Conservation (phyloP, 2,329 filamentous ascomycete genomes). For the Aspergillus latus region DNA sequence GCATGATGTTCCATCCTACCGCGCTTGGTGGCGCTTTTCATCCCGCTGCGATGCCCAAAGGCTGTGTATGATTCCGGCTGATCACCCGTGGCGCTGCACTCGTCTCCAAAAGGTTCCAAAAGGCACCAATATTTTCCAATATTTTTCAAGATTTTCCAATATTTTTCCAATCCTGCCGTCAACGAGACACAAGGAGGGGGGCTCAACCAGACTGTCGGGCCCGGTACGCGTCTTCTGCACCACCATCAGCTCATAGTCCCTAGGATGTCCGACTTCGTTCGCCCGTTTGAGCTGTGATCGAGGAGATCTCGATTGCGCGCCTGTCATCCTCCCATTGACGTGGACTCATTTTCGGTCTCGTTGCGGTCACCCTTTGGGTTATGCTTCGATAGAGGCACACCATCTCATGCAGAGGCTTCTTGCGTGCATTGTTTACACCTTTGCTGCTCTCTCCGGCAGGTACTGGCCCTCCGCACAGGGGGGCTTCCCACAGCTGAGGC, state of each 20-base stretch:
- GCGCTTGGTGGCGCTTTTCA: constrained; percentile 13
- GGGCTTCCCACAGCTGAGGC: constrained; percentile 5
- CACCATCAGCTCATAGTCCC: constrained; percentile 8
- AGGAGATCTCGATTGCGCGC: constrained; percentile 24
- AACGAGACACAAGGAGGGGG: constrained; percentile 5
- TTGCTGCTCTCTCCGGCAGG: constrained; percentile 5
- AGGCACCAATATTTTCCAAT: too few relatives aligned
- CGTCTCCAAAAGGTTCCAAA: constrained; percentile 9
- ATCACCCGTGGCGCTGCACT: constrained; percentile 5
- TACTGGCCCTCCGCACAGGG: constrained; percentile 1
- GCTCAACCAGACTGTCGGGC: constrained; percentile 32
- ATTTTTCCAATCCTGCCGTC: constrained; percentile 3
- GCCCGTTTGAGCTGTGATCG: constrained; percentile 8
- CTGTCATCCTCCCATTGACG: constrained; percentile 18
- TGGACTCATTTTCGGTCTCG: not conserved
- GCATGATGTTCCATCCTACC: constrained; percentile 10
- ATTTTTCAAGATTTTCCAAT: too few relatives aligned
- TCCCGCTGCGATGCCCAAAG: constrained; percentile 21
- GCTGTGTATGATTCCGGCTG: not conserved
- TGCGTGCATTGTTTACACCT: constrained; percentile 3
- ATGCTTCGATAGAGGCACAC: constrained; percentile 28
- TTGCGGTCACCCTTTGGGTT: constrained; percentile 4
- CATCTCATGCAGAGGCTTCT: constrained; percentile 21
- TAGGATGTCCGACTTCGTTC: constrained; percentile 9
- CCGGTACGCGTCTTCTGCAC: constrained; percentile 16